Evolutionary conservation across 106 monocot genomes (phyloP), one percentile per base, ranked within the genome.

Genomic region (Hemerocallis citrina): DNA sequence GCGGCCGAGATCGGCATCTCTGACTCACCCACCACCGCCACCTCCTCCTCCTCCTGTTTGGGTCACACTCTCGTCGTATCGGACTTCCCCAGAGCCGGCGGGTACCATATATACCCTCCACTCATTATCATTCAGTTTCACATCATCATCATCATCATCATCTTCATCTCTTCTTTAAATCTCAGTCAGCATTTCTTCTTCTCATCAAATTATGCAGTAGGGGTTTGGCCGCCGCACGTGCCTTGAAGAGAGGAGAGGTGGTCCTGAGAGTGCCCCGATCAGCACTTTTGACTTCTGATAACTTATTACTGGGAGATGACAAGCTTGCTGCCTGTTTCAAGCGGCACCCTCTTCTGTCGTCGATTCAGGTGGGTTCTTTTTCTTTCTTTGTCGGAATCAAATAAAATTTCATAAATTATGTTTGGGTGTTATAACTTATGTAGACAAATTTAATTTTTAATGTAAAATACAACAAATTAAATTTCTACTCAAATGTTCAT

Each of bases 41-140:
- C 73, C 7, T 17, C 49, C 3, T 20, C 60, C 3, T 7, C 64
- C 1, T 15, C 74, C 37, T 86, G 86, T 28, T 68, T 98, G 66
- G 87, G 87, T 2, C 74, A 72, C 28, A 68, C 85, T 25, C 82
- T 99, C 31, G 7, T 55, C 68, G 55, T 88, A 31, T 75, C 92
- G 9, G 32, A 75, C 66, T 92, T 99, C 65, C 77, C 82, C 5
- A 62, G 74, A 17, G 80, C 88, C 32, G 92, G 98, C 69, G 98
- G 98, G 98, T 99, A 70, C 54, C 14, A n/a, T 5, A 34, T n/a
- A n/a, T n/a, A n/a, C n/a, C n/a, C n/a, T n/a, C n/a, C n/a, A n/a
- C n/a, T n/a, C n/a, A n/a, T n/a, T n/a, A n/a, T n/a, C n/a, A n/a
- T n/a, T n/a, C n/a, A n/a, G n/a, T n/a, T n/a, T n/a, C n/a, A n/a